These are phyloP conservation scores for Boeremia exigua DNA, from an alignment of 2,329 filamentous ascomycete species.

Conservation along the genomic window DNA sequence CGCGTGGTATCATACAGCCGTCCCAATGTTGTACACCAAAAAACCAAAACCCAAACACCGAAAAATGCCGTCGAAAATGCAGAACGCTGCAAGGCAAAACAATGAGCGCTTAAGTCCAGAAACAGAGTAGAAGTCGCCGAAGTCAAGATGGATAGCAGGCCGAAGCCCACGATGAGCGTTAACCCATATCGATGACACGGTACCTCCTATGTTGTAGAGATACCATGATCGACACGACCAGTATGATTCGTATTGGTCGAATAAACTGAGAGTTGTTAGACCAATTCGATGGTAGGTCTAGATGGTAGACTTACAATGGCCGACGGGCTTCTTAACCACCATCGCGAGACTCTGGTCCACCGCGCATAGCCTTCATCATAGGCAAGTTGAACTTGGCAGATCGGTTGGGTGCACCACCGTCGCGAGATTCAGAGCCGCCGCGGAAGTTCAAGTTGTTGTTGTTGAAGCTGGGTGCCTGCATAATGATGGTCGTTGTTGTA, in stretches of 20 bases:
- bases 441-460: constrained; percentile 22
- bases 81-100: constrained; percentile 11
- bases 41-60: constrained; percentile 20
- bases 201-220: neutral
- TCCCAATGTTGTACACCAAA: constrained; percentile 21
- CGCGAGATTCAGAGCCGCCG: constrained; percentile 28
- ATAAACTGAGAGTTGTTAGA: constrained; percentile 21
- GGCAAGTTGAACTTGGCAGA: constrained; percentile 24
- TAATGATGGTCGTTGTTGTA: constrained; percentile 1
- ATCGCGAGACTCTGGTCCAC: constrained; percentile 34
- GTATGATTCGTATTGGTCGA: constrained; percentile 1
- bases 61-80: constrained; percentile 17
- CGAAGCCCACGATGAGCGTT: constrained; percentile 6
- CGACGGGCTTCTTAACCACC: constrained; percentile 34
- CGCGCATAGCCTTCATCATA: constrained; percentile 24
- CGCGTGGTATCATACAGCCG: constrained; percentile 19
- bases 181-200: neutral
- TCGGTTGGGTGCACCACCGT: constrained; percentile 43
- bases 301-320: constrained; percentile 12
- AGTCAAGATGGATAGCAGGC: constrained; percentile 1
- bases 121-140: neutral
- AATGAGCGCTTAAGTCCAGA: constrained; percentile 4
- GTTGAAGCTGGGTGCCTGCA: constrained; percentile 16
- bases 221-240: neutral
- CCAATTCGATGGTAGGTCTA: neutral